Conservation (phyloP, 176 grass and related monocot genomes). For the Guadua angustifolia region DNA sequence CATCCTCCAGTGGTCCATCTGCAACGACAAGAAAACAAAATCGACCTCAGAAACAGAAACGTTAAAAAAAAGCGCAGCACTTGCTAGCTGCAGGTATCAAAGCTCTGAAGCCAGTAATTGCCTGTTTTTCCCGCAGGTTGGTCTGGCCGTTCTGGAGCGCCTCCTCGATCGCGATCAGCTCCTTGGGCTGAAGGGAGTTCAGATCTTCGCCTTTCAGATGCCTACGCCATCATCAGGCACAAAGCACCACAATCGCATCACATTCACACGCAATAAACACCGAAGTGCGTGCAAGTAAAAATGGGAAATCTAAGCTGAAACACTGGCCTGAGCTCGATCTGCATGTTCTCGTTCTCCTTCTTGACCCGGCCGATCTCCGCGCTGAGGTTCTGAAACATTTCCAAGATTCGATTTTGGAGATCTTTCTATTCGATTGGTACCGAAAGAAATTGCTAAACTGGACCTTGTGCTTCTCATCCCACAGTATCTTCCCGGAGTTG, state of each 20-base stretch:
- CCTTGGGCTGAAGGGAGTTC: conserved; percentile 81
- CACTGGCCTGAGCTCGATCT: conserved; percentile 88
- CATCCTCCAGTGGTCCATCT: conserved; percentile 90
- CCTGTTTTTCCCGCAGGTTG: conserved; percentile 70
- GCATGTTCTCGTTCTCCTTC: conserved; percentile 99
- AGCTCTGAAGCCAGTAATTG: conserved; percentile 33
- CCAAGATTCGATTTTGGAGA: not conserved
- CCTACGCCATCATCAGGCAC: conserved; percentile 41
- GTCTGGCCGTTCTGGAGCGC: conserved; percentile 71
- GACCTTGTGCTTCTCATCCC: conserved; percentile 95
- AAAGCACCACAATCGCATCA: not conserved
- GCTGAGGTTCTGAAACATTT: conserved; percentile 70
- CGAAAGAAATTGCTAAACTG: not conserved
- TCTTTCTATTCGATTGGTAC: not conserved
- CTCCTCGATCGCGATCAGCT: conserved; percentile 86
- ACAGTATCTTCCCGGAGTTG: conserved; percentile 91
- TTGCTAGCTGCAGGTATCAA: not conserved
- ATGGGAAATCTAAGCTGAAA: conserved; percentile 13
- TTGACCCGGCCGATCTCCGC: conserved; percentile 85
- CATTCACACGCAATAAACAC: not conserved
- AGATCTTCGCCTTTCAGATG: conserved; percentile 93
- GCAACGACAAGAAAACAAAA: conserved; percentile 27
- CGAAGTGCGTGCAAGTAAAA: not conserved
- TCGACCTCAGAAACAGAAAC: conserved; percentile 14
- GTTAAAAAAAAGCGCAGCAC: not conserved